Evolutionary conservation across 192 early-diverging fungal species (phyloP).

Genomic region (Coemansia umbellata): DNA sequence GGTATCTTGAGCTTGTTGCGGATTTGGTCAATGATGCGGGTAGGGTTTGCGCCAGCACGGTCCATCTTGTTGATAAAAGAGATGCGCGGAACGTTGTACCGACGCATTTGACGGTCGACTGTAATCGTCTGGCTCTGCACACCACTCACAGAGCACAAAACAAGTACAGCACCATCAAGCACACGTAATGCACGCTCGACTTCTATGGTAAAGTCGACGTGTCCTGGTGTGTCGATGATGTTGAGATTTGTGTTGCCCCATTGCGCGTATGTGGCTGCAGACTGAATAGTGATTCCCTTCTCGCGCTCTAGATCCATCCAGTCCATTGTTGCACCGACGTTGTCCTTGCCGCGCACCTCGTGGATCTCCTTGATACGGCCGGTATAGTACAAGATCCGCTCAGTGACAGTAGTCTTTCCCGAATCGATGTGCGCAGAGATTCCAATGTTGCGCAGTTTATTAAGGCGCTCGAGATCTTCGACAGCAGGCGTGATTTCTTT

Average conservation of each 20-base stretch:
- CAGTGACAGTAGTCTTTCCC: conserved; percentile 83
- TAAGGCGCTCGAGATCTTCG: conserved; percentile 54
- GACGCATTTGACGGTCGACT: conserved; percentile 87
- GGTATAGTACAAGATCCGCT: conserved; percentile 80
- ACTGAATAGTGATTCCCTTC: conserved; percentile 86
- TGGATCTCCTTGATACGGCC: conserved; percentile 88
- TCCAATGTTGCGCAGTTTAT: conserved; percentile 77
- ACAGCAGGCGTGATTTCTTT: not conserved
- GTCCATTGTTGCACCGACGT: conserved; percentile 98
- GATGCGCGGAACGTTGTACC: conserved; percentile 81
- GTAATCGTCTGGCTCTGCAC: conserved; percentile 88
- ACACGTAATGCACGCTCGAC: conserved; percentile 84
- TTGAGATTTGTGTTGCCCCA: conserved; percentile 80
- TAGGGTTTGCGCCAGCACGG: conserved; percentile 81
- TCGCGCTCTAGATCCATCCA: conserved; percentile 98
- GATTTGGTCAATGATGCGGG: conserved; percentile 75
- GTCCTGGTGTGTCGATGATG: conserved; percentile 87
- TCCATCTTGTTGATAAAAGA: conserved; percentile 92
- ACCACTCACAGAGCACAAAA: conserved; percentile 80
- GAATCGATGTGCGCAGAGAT: conserved; percentile 88
- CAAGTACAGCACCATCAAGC: conserved; percentile 81
- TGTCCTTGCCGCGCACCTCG: conserved; percentile 81
- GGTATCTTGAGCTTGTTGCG: conserved; percentile 72
- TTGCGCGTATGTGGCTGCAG: conserved; percentile 79
- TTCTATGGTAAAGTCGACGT: conserved; percentile 88